Conservation (phyloP, 78 protist genomes). For the Monocercomonoides exilis region DNA sequence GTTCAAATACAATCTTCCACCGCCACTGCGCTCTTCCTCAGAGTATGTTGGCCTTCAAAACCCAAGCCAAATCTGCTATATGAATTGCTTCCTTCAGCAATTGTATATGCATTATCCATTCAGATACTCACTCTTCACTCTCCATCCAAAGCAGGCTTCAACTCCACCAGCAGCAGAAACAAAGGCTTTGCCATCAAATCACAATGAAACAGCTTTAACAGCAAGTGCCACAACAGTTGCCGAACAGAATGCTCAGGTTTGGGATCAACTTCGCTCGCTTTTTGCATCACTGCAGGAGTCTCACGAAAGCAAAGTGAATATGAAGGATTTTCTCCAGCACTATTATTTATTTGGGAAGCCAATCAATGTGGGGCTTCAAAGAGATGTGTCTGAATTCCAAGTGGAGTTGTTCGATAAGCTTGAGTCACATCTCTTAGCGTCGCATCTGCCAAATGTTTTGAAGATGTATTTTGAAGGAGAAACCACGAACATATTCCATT, state of each 20-base stretch:
- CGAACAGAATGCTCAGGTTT: constrained; percentile 13
- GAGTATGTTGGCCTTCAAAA: too few species aligned
- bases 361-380: constrained; percentile 15
- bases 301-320: constrained; percentile 36
- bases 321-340: neutral
- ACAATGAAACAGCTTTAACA: too few species aligned
- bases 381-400: constrained; percentile 68
- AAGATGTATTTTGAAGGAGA: neutral
- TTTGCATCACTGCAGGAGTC: constrained; percentile 57
- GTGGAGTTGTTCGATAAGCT: constrained; percentile 59
- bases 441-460: constrained; percentile 12
- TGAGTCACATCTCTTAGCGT: constrained; percentile 35
- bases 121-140: too few species aligned
- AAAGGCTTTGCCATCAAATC: too few species aligned
- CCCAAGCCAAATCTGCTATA: too few species aligned
- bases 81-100: too few species aligned
- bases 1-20: too few species aligned
- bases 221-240: too few species aligned
- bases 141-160: too few species aligned
- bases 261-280: constrained; percentile 61
- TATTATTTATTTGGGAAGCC: constrained; percentile 15
- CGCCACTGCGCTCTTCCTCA: too few species aligned
- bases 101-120: too few species aligned
- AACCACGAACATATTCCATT: neutral
- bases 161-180: too few species aligned